phyloP scores from a whole-genome alignment of 768 basidiomycete genomes.

The Gloeostereum incarnatum region DNA sequence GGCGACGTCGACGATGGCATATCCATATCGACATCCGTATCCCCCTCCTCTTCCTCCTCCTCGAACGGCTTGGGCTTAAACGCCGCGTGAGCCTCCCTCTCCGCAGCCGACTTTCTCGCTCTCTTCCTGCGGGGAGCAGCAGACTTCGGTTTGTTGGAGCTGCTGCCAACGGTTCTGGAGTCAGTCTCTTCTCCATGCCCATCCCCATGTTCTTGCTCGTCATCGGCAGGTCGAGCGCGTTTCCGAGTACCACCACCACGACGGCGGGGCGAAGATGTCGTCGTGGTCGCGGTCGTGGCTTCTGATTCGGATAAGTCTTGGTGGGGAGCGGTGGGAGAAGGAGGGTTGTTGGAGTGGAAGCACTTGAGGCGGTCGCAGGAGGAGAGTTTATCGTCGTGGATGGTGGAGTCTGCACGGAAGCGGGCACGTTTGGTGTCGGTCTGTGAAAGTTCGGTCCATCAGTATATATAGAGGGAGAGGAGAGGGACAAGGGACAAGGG shows the following conservation, averaged over 20 bases:
- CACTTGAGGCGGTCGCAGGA: conserved; percentile 54
- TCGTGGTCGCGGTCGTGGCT: too few species aligned
- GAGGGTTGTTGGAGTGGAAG: conserved; percentile 30
- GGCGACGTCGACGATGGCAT: background rate
- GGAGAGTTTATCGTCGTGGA: conserved; percentile 54
- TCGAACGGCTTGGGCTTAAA: background rate
- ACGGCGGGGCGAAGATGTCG: conserved; percentile 11
- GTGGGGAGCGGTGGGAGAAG: too few species aligned
- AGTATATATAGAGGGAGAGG: too few species aligned
- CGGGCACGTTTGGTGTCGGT: conserved; percentile 68
- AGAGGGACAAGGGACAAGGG: too few species aligned
- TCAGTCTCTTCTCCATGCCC: conserved; percentile 7
- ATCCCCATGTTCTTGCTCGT: background rate
- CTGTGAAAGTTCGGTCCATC: conserved; percentile 24
- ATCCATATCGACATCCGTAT: conserved; percentile 1
- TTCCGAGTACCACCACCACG: conserved; percentile 6
- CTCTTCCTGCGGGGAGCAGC: background rate
- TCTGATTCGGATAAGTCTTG: conserved; percentile 12
- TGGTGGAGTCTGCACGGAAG: conserved; percentile 69
- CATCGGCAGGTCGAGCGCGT: conserved; percentile 2
- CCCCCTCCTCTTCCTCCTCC: background rate
- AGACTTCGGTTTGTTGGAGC: conserved; percentile 3
- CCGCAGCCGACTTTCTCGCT: background rate
- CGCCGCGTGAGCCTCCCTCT: background rate
- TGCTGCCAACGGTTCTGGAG: conserved; percentile 11